Percentiles rank a stretch among this genome's conserved stretches.
phyloP scores from a whole-genome alignment of 306 rosid genomes.

The Hippophae tibetana region DNA sequence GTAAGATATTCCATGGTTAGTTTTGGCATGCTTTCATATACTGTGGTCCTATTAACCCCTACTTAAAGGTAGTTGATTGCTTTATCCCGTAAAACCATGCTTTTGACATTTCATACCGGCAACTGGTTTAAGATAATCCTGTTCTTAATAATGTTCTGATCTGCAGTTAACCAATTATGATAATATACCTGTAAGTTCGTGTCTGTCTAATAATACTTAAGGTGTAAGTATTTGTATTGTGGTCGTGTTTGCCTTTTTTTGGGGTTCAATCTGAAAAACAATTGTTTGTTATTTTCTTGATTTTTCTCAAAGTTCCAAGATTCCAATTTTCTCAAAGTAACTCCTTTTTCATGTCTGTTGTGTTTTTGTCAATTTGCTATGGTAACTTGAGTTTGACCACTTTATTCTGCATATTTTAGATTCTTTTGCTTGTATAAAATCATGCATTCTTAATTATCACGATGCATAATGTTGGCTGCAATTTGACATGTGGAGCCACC shows the following conservation, averaged over 20 bases:
- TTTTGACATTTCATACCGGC: slow-evolving; percentile 20
- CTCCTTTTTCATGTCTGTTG: too few species aligned
- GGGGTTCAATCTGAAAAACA: not conserved
- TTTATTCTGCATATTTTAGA: slow-evolving; percentile 12
- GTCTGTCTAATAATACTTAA: not conserved
- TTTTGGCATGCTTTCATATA: too few species aligned
- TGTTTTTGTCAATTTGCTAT: too few species aligned
- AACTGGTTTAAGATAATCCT: slow-evolving; percentile 18
- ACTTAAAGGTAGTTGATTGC: slow-evolving; percentile 1
- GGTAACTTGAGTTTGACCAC: too few species aligned
- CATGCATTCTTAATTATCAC: not conserved
- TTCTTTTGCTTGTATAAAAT: too few species aligned
- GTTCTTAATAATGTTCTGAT: slow-evolving; percentile 16
- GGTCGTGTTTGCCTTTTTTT: not conserved
- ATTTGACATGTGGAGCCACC: slow-evolving; percentile 15
- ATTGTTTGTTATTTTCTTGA: not conserved
- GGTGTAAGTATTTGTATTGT: slow-evolving; percentile 1
- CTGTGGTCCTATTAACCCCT: not conserved
- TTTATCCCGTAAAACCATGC: not conserved
- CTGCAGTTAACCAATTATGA: slow-evolving; percentile 13
- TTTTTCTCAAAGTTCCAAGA: not conserved
- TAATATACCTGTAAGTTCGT: slow-evolving; percentile 20
- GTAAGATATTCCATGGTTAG: too few species aligned
- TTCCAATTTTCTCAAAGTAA: too few species aligned
- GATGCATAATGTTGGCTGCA: slow-evolving; percentile 10